Evolutionary conservation across 257 asterid genomes (phyloP), one percentile per base, ranked within the genome.

Genomic region (Prunella vulgaris): DNA sequence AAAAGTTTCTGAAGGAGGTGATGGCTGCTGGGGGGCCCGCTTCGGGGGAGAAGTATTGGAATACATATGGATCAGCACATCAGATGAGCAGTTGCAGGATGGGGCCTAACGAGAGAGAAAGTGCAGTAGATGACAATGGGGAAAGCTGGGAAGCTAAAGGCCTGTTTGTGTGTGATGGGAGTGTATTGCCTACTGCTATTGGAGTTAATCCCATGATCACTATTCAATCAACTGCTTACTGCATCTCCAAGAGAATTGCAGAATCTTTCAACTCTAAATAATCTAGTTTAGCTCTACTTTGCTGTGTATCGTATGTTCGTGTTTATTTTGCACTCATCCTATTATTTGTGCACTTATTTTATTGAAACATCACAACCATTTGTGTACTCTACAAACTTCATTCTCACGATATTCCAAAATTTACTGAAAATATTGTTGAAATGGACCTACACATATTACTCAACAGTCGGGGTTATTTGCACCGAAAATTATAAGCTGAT

Each of bases 161-260:
- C 1, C 60, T 85, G 46, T 85, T 75, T 75, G 83, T 87, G 17
- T 87, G 90, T 37, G 90, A 85, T 71, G 94, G 86, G 18, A 87
- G 94, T 78, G 75, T 85, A 13, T 72, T 87, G 35, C 94, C 94
- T 5, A 80, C 80, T 10, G 86, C 90, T 0, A 5, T 87, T 77
- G 91, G 89, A 5, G 81, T 83, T 22, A 85, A 87, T 49, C 94
- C 94, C 5, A 87, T 85, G 90, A 77, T 87, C 52, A 87, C 94
- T 13, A 85, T 87, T 18, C 69, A 83, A 70, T 78, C 94, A n/a
- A 81, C 89, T 70, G 86, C 94, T 35, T 83, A 81, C 40, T 87
- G 94, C 76, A 78, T 85, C 69, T 77, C 94, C 1, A 80, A 71
- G 18, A 80, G 74, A 74, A 83, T 87, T 63, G 86, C 85, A 7